Evolutionary conservation across 164 flowering plant species (phyloP).

Genomic region (Kingdonia uniflora): DNA sequence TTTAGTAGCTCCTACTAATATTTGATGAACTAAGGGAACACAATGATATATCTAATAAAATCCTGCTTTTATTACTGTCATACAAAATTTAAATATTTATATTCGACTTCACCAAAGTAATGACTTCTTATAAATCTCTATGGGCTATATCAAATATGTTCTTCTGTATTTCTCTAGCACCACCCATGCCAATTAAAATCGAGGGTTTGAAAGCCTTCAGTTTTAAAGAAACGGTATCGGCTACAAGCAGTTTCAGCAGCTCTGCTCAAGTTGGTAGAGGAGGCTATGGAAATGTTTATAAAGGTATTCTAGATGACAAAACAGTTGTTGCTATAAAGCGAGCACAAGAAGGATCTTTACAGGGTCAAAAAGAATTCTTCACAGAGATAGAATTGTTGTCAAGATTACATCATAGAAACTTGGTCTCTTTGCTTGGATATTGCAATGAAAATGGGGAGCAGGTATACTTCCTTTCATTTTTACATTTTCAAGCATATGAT

Average conservation of each 20-base stretch:
- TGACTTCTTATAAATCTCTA: no score
- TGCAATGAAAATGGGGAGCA: conserved; percentile 72
- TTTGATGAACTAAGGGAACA: no score
- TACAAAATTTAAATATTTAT: no score
- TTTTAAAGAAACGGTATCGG: conserved; percentile 42
- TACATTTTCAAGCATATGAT: neutral
- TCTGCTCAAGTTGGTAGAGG: conserved; percentile 58
- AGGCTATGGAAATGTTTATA: conserved; percentile 77
- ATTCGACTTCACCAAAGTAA: no score
- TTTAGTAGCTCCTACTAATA: no score
- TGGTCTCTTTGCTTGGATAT: conserved; percentile 64
- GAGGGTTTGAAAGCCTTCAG: conserved; percentile 61
- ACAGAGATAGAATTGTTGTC: conserved; percentile 71
- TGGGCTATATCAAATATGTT: no score
- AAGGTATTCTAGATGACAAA: conserved; percentile 40
- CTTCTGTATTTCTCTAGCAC: conserved; percentile 18
- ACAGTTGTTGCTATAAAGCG: conserved; percentile 67
- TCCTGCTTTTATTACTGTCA: no score
- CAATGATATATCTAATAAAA: no score
- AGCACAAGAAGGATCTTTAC: conserved; percentile 60
- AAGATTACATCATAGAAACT: conserved; percentile 66
- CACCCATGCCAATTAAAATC: conserved; percentile 37
- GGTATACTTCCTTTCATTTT: conserved; percentile 26
- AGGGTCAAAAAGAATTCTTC: conserved; percentile 61
- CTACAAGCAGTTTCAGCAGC: conserved; percentile 41